Evolutionary conservation across 768 basidiomycete genomes (phyloP), one percentile per base, ranked within the genome.

Genomic region (Panus rudis): DNA sequence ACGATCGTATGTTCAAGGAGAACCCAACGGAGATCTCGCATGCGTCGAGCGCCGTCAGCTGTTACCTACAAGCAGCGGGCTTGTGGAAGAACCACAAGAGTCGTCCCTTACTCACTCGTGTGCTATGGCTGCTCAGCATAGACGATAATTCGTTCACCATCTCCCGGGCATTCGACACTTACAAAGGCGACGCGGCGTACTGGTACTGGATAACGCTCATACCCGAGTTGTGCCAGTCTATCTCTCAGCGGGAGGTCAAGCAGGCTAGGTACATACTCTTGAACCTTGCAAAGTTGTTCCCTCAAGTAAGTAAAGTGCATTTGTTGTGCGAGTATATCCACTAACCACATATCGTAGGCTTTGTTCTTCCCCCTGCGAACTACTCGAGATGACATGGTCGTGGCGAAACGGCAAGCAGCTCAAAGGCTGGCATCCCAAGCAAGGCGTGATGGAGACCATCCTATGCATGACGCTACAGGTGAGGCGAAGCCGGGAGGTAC

Each of bases 201-300:
- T 99, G 96, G 96, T 97, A 91, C 62, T 99, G 96, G 96, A 93
- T 99, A 53, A 88, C 94, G 1, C 69, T 97, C 44, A 92, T 96
- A 34, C 96, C 96, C 3, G 94, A 99, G 56, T 75, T 99, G 7
- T 82, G 92, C 50, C 62, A 86, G 42, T 93, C 94, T 1, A 72
- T 99, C 30, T 85, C 86, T 2, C 84, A 93, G 48, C 78, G 91
- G 25, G 96, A 99, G 63, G 84, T 91, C 32, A 92, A 90, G 55
- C 92, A 93, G 58, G 93, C 92, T 3, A 78, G 91, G 16, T 83
- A 85, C 59, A 76, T 99, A 34, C 70, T 99, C 28, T 69, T 92
- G 46, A 89, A 88, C 49, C 75, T 99, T 37, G 92, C 93, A 17
- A 89, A 92, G 62, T 69, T 79, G 47, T 94, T 79, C 64, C 96